Evolutionary conservation across 2,329 filamentous ascomycete species (phyloP), one percentile per base, ranked within the genome.

Genomic region (Venturia effusa): DNA sequence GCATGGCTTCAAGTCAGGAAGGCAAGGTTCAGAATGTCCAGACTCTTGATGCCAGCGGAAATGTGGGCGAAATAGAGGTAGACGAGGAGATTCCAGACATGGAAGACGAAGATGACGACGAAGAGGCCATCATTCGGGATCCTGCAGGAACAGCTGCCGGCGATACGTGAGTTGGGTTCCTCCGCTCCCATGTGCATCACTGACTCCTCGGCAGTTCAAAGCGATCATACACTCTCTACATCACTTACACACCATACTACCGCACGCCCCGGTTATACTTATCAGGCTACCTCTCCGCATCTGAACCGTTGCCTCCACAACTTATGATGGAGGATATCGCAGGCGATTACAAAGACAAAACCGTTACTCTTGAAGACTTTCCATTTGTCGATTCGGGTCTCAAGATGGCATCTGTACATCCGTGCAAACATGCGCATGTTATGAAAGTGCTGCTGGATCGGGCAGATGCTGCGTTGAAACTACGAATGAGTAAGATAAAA

Each of bases 401-500:
- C 73, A 96, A 97, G 80, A 99, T 97, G 84, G 94, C 93, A 40
- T 94, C 89, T 39, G 90, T 99, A 17, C 94, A 99, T 73, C 94
- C 94, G 3, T 99, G 94, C 84, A 95, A 94, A 74, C 94, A 99
- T 74, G 94, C 94, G 11, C 89, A 89, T 34, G 94, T 99, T 69
- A 99, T 99, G 94, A 99, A 97, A 79, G 90, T 90, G 27, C 84
- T 99, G 4, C 87, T 99, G 45, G 94, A 97, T 76, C 90, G 94
- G 41, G 94, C 94, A 59, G 93, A 99, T 73, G 91, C 91, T 27
- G 93, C 93, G 0, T 82, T 97, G 63, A 96, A 96, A 75, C 84
- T 96, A 63, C 87, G 93, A 27, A 83, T 91, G 55, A 89, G 93
- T 70, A 96, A 92, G 80, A 81, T 94, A 65, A 86, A 84, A 71